These are phyloP conservation scores for Talaromyces sp. DNA, from an alignment of 2,329 filamentous ascomycete genomes.

Conservation along the genomic window DNA sequence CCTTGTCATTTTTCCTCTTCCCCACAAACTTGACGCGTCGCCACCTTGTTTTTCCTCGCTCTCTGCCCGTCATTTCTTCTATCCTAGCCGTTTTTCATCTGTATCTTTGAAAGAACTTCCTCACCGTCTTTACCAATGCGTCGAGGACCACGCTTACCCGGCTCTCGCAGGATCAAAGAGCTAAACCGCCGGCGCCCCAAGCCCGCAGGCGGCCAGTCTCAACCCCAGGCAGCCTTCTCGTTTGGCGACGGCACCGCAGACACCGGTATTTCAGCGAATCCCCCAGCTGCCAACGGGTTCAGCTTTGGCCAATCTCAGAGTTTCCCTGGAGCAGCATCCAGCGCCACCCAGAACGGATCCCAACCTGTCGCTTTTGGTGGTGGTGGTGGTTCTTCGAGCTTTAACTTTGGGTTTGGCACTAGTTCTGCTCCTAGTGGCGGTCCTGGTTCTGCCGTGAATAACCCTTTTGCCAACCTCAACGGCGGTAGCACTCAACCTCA, in stretches of 20 bases:
- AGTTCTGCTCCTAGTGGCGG: conserved; percentile 25
- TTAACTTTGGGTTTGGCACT: conserved; percentile 15
- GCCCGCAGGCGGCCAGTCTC: conserved; percentile 13
- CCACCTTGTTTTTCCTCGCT: neutral
- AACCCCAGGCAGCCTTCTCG: conserved; percentile 18
- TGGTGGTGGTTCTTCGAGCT: conserved; percentile 23
- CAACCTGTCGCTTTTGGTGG: conserved; percentile 27
- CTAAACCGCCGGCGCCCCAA: conserved; percentile 21
- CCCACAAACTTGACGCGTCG: neutral
- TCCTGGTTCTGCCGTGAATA: conserved; percentile 19
- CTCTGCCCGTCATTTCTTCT: neutral
- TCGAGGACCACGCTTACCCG: conserved; percentile 1
- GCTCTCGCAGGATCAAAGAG: conserved; percentile 24
- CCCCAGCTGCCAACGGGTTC: conserved; percentile 25
- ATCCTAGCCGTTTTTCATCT: neutral
- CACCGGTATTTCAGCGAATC: conserved; percentile 17
- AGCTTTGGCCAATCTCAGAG: conserved; percentile 33
- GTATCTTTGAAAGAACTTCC: neutral
- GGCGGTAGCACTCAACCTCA: conserved; percentile 12
- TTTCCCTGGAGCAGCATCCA: conserved; percentile 24
- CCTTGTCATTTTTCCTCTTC: neutral
- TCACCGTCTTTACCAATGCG: neutral
- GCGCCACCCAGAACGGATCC: conserved; percentile 19
- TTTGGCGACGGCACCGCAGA: conserved; percentile 25
- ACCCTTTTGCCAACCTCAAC: conserved; percentile 31